Base-by-base conservation (phyloP, 2,329 filamentous ascomycete species). In the Aspergillus quadrilineatus region DNA sequence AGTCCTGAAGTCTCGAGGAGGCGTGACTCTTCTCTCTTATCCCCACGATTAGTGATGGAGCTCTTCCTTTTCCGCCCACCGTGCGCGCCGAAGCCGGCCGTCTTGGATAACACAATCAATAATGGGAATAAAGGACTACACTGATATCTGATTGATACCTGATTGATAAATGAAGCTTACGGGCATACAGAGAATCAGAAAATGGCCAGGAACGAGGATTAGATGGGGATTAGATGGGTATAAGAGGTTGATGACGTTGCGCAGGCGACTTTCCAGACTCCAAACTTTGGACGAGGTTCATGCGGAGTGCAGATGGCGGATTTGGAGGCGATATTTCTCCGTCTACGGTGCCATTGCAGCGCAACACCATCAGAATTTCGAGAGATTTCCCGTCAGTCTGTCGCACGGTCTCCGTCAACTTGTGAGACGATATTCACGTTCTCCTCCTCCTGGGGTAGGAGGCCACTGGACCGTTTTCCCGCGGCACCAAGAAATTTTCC, bases 1-100 rank as follows among this genome's bases (percentile, higher is more conserved):
- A 43, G 9, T 43, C 41, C 4, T 26, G 41, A 43, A 22, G 37
- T 7, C 41, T 41, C 42, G 37, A 54, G 50, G 50, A 53, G 46
- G 48, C 29, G 43, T 30, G 41, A 41, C 9, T 36, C 41, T 42
- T 49, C 55, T 53, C 54, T 63, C 56, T 63, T 63, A 64, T 63
- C 55, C 52, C 59, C 56, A 57, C 46, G 42, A 63, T 62, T 61
- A 61, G 54, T 45, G 45, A 44, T 60, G 53, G 41, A 55, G 48
- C 34, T 56, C 57, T 58, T 63, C 58, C 58, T 53, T 61, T 61
- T 63, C 59, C 61, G 61, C 61, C 59, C 61, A 63, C 59, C 57
- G 57, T 57, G 48, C 46, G 43, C 65, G 67, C 68, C 67, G 68
- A 69, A 68, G 68, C 65, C 67, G 61, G 61, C 57, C 55, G 26